Evolutionary conservation across 2,329 filamentous ascomycete genomes (phyloP), one percentile per base, ranked within the genome.

Genomic region (Metarhizium humberi): DNA sequence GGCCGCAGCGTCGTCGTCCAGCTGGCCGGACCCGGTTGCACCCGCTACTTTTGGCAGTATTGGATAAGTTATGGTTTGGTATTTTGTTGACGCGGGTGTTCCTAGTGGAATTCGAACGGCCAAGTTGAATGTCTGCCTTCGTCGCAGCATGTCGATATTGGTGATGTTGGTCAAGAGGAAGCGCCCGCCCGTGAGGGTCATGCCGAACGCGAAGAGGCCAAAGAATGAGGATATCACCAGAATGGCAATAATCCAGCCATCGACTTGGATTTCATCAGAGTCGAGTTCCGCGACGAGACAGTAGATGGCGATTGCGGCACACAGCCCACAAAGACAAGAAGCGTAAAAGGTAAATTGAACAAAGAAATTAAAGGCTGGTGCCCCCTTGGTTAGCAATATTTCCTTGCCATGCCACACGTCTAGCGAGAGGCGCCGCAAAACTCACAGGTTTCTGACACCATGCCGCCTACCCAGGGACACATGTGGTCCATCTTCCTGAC

Each of bases 381-480:
- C 11, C 5, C 38, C 5, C 2, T 25, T 3, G 13, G 38, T 40
- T 40, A 40, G 38, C 38, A 13, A 16, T 11, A 11, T 34, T 11
- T 34, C 32, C 32, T 34, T 7, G 32, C 32, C 7, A 11, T 11
- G 32, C 32, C 10, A 11, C 32, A 34, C 10, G 32, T 34, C 6
- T 34, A 6, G 2, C 32, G 32, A 34, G 32, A 11, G 10, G 7
- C 32, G 32, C 32, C 25, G 32, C 32, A 34, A 34, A 48, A 69
- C 80, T 67, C 64, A 83, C 80, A 84, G 2, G 84, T 91, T 68
- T 96, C 92, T 0, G 85, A 87, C 10, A 99, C 85, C 60, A 96
- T 88, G 25, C 92, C 94, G 4, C 92, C 92, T n/a, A 95, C 92
- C 88, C 87, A 97, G 0, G 92, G 94, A 65, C 94, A 99, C 64